Conservation (phyloP, 306 rosid genomes). For the Aeschynomene evenia region DNA sequence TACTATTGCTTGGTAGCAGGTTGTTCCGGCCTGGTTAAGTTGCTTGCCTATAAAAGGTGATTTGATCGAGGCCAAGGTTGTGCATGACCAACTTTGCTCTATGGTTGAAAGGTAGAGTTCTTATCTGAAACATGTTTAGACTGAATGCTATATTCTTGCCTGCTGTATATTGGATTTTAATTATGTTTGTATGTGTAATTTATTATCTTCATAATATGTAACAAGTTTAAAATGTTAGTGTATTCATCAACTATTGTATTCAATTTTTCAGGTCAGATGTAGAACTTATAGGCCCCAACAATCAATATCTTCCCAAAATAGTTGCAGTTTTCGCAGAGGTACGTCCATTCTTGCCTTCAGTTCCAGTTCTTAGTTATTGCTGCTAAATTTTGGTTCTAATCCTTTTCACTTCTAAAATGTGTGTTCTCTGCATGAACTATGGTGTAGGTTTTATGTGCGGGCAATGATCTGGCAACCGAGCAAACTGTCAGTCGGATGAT, state of each 20-base stretch:
- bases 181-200: too few species aligned
- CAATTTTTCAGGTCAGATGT: constrained; percentile 61
- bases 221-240: neutral
- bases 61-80: constrained; percentile 70
- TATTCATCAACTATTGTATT: neutral
- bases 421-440: neutral
- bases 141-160: neutral
- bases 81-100: constrained; percentile 68
- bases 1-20: constrained; percentile 39
- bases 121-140: constrained; percentile 21
- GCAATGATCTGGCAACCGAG: constrained; percentile 84
- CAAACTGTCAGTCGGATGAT: constrained; percentile 83
- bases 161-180: neutral
- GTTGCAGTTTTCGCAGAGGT: constrained; percentile 76
- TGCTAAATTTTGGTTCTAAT: neutral
- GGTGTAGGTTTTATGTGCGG: constrained; percentile 78
- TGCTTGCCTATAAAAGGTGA: constrained; percentile 77
- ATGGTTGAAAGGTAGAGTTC: constrained; percentile 66
- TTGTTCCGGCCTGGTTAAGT: constrained; percentile 71
- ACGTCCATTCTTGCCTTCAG: neutral
- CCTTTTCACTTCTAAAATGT: constrained; percentile 7
- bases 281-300: constrained; percentile 66
- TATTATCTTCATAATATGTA: neutral
- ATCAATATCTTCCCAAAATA: constrained; percentile 71
- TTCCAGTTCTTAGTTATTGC: neutral